A percentile compares a stretch with the other conserved stretches of the same genome.
Evolutionary conservation across 192 early-diverging fungal species (phyloP).

Genomic region (Backusella liffmaniae): DNA sequence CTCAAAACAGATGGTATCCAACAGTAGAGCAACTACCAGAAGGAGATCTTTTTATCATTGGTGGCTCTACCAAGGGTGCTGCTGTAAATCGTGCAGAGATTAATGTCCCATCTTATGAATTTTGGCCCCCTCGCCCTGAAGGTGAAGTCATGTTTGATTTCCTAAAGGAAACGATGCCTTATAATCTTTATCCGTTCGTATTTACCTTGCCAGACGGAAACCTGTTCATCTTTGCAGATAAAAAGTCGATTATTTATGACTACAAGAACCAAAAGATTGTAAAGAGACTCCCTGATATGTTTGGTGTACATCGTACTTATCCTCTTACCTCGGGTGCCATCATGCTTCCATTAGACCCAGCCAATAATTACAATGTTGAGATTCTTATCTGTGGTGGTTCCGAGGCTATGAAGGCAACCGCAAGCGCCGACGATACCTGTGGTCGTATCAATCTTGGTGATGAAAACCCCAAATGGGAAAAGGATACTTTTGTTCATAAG

Average conservation of each 20-base stretch:
- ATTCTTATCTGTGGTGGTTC: slow-evolving; percentile 63
- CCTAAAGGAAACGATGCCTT: slow-evolving; percentile 44
- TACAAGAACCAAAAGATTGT: slow-evolving; percentile 36
- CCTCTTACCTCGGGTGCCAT: slow-evolving; percentile 54
- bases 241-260: slow-evolving; percentile 51
- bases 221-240: slow-evolving; percentile 53
- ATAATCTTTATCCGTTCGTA: slow-evolving; percentile 44
- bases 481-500: slow-evolving; percentile 45
- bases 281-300: slow-evolving; percentile 43
- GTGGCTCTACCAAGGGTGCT: slow-evolving; percentile 48
- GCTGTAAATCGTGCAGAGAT: slow-evolving; percentile 41
- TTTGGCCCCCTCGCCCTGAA: slow-evolving; percentile 41
- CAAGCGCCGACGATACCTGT: slow-evolving; percentile 39
- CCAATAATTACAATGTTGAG: slow-evolving; percentile 53
- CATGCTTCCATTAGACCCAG: slow-evolving; percentile 53
- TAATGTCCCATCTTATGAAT: slow-evolving; percentile 44
- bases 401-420: slow-evolving; percentile 28
- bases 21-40: slow-evolving; percentile 43
- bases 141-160: slow-evolving; percentile 38
- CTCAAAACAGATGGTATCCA: slow-evolving; percentile 40
- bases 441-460: slow-evolving; percentile 44
- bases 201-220: slow-evolving; percentile 51
- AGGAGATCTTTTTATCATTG: slow-evolving; percentile 54
- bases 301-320: slow-evolving; percentile 47
- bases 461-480: slow-evolving; percentile 45